Evolutionary conservation across 208 protist genomes (phyloP).

Genomic region (Phytomonas sp.): DNA sequence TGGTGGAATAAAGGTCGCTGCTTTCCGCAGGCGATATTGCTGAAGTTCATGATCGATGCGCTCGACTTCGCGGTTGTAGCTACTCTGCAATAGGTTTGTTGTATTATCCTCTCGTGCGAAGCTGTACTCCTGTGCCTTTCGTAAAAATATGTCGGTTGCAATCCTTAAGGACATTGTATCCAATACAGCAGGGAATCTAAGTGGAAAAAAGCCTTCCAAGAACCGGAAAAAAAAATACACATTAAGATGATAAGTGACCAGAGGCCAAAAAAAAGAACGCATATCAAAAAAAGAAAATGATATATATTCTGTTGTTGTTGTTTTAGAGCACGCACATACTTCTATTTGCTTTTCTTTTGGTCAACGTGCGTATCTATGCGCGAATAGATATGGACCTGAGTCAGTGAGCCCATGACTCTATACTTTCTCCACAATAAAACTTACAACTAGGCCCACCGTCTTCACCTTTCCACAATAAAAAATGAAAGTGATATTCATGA

Average conservation of each 20-base stretch:
- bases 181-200: background rate
- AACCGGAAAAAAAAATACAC: slow-evolving; percentile 13
- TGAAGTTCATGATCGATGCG: slow-evolving; percentile 40
- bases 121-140: background rate
- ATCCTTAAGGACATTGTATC: background rate
- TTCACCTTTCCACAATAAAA: background rate
- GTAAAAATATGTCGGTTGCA: background rate
- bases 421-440: background rate
- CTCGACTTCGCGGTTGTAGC: slow-evolving; percentile 16
- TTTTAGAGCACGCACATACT: too few species aligned
- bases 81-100: background rate
- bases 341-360: too few species aligned
- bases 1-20: slow-evolving; percentile 33
- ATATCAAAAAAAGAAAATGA: slow-evolving; percentile 6
- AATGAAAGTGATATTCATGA: background rate
- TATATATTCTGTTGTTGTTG: background rate
- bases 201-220: slow-evolving; percentile 4
- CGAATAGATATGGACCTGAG: background rate
- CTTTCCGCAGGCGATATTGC: slow-evolving; percentile 14
- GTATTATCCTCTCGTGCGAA: slow-evolving; percentile 13
- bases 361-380: background rate
- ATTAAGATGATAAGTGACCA: slow-evolving; percentile 2
- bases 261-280: slow-evolving; percentile 1
- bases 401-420: background rate
- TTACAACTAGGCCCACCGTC: background rate